A percentile compares a stretch with the other conserved stretches of the same genome.
phyloP scores from a whole-genome alignment of 495 filamentous ascomycete genomes.

The Neurospora sp. region DNA sequence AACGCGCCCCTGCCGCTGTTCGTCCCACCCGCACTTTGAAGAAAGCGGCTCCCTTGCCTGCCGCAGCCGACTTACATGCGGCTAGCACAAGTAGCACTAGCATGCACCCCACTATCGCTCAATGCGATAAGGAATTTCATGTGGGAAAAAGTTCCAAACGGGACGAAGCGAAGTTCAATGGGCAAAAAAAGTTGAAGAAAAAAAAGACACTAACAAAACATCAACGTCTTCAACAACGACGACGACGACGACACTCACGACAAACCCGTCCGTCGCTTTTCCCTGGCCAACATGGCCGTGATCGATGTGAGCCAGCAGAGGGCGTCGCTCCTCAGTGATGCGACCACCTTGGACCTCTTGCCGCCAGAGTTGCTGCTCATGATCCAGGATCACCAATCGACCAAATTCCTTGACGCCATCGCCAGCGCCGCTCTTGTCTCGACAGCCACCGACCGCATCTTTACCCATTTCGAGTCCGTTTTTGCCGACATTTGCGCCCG shows the following conservation, averaged over 20 bases:
- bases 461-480: conserved; percentile 56
- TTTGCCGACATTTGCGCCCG: conserved; percentile 72
- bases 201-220: conserved; percentile 15
- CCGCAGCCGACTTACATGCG: neutral
- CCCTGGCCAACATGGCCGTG: conserved; percentile 26
- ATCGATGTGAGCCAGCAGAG: conserved; percentile 35
- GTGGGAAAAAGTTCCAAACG: neutral
- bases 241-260: conserved; percentile 1
- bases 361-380: conserved; percentile 55
- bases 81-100: neutral
- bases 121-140: neutral
- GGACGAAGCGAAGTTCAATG: neutral
- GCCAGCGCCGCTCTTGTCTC: conserved; percentile 56
- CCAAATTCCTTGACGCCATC: conserved; percentile 60
- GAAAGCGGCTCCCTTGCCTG: neutral
- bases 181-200: conserved; percentile 21
- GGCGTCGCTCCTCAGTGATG: conserved; percentile 27
- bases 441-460: conserved; percentile 54
- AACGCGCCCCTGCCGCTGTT: neutral
- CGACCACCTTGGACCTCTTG: conserved; percentile 40
- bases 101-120: neutral
- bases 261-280: neutral
- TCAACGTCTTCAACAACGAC: conserved; percentile 2
- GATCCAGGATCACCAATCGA: conserved; percentile 51
- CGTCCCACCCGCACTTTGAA: neutral